Conservation (phyloP, 1,284 basidiomycete genomes). For the Amylostereum areolatum region DNA sequence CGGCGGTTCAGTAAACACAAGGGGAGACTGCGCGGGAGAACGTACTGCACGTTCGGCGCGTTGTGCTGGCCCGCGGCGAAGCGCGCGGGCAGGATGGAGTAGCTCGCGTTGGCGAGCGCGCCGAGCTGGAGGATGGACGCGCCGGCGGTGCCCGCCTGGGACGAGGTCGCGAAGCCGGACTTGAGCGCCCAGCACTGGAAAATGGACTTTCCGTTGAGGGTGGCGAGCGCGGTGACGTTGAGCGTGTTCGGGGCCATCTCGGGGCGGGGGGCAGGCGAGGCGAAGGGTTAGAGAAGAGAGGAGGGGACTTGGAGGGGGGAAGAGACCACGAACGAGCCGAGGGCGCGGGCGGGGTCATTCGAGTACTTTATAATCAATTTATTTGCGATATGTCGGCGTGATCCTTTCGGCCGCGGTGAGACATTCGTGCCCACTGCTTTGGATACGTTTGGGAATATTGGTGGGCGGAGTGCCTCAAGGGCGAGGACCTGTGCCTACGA, state of each 20-base stretch:
- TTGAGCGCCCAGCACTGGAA: conserved; percentile 20
- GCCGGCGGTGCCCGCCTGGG: conserved; percentile 16
- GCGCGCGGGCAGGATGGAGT: conserved; percentile 17
- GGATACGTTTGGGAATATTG: too few species aligned
- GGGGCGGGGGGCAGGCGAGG: background rate
- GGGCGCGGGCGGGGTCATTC: too few species aligned
- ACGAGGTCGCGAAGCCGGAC: conserved; percentile 15
- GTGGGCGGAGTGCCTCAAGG: too few species aligned
- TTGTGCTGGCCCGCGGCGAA: conserved; percentile 19
- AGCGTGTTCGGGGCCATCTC: conserved; percentile 7
- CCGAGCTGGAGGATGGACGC: conserved; percentile 17
- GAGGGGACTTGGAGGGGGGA: too few species aligned
- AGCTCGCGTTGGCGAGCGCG: conserved; percentile 18
- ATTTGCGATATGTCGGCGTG: too few species aligned
- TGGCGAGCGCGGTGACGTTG: conserved; percentile 16
- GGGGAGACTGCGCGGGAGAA: background rate
- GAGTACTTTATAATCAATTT: too few species aligned
- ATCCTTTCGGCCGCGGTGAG: too few species aligned
- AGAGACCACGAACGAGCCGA: too few species aligned
- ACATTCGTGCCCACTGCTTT: too few species aligned
- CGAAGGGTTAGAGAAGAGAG: background rate
- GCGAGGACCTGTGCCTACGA: too few species aligned
- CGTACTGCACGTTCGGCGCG: conserved; percentile 18
- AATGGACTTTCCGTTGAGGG: conserved; percentile 9
- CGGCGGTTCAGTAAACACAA: background rate